phyloP scores from a whole-genome alignment of 2,329 filamentous ascomycete genomes.

The Aspergillus alliaceus region DNA sequence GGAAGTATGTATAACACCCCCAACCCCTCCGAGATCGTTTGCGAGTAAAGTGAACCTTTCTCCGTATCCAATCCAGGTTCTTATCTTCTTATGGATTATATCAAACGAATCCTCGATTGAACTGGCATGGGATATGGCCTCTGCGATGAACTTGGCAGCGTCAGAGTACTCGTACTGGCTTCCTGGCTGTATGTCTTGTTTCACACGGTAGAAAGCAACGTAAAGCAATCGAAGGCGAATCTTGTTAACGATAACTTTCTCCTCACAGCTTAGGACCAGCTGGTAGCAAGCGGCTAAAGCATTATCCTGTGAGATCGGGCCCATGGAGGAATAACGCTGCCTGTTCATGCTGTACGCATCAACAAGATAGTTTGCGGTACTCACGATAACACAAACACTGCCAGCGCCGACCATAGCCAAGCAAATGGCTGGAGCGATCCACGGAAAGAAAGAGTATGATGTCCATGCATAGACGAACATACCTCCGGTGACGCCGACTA shows the following conservation, averaged over 20 bases:
- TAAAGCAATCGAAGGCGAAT: constrained; percentile 2
- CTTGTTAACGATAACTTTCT: no score
- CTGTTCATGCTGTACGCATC: constrained; percentile 51
- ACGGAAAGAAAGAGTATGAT: constrained; percentile 26
- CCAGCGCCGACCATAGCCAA: constrained; percentile 40
- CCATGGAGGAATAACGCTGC: no score
- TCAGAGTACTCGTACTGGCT: constrained; percentile 1
- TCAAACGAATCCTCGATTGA: neutral
- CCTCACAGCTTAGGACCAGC: no score
- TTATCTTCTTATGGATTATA: neutral
- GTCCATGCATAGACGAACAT: constrained; percentile 39
- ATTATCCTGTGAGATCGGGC: no score
- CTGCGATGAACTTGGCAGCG: neutral
- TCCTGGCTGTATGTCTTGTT: neutral
- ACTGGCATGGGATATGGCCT: neutral
- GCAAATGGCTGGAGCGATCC: constrained; percentile 33
- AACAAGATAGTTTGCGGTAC: constrained; percentile 49
- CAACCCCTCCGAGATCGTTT: neutral
- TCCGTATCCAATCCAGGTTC: neutral
- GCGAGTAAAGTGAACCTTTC: neutral
- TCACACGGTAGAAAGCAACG: neutral
- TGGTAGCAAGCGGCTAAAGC: no score
- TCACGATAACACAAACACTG: constrained; percentile 45
- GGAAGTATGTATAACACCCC: constrained; percentile 3
- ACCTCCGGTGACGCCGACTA: constrained; percentile 34